A percentile compares a stretch with the other conserved stretches of the same genome.
Evolutionary conservation across 768 basidiomycete species (phyloP).

Genomic region (Mrakia blollopis): DNA sequence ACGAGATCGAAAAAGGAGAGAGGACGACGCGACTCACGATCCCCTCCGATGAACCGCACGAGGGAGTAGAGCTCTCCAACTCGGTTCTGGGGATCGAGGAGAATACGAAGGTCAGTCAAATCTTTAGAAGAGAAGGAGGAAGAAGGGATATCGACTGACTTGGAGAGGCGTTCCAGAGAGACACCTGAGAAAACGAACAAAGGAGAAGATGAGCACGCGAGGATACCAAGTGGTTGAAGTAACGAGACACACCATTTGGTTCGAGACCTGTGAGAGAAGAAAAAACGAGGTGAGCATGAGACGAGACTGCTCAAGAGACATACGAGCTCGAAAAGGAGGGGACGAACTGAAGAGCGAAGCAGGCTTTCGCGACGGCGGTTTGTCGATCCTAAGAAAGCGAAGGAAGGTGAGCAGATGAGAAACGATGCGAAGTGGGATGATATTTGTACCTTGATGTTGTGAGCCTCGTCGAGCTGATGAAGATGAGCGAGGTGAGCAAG

Average conservation of each 20-base stretch:
- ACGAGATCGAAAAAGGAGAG: no score
- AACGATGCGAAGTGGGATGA: not conserved
- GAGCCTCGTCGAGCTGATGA: conserved; percentile 80
- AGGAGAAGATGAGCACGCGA: not conserved
- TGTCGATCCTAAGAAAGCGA: conserved; percentile 56
- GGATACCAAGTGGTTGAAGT: not conserved
- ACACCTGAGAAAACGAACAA: conserved; percentile 56
- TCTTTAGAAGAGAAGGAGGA: no score
- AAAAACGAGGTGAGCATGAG: no score
- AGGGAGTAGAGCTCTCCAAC: conserved; percentile 98
- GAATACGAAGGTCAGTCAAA: no score
- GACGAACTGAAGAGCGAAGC: conserved; percentile 65
- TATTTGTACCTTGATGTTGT: conserved; percentile 72
- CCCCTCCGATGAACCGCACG: conserved; percentile 79
- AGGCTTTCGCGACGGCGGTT: conserved; percentile 94
- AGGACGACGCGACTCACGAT: conserved; percentile 46
- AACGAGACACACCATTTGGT: not conserved
- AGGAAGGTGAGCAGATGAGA: not conserved
- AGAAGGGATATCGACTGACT: no score
- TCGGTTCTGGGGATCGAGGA: conserved; percentile 53
- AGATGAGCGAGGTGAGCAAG: not conserved
- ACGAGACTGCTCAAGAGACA: no score
- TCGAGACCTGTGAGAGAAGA: no score
- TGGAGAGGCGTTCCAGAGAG: conserved; percentile 60
- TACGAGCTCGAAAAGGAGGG: not conserved